Percentiles rank a stretch among this genome's conserved stretches.
Conservation (phyloP, 805 yeast species). For the Ogataea pini region DNA sequence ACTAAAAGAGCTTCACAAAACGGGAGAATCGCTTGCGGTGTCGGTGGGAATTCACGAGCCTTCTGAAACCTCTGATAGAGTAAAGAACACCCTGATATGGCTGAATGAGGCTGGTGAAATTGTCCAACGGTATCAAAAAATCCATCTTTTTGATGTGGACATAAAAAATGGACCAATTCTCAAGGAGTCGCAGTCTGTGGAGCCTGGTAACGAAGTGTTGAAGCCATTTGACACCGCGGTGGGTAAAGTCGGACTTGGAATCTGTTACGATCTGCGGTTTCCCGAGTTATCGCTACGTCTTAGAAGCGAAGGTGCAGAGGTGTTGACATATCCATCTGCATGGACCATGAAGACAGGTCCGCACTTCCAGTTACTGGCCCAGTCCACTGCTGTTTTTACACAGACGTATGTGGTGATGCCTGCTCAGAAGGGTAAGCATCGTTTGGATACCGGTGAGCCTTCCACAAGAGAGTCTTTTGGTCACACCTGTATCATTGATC, state of each 20-base stretch:
- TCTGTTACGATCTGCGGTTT: constrained; percentile 86
- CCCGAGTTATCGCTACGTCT: constrained; percentile 75
- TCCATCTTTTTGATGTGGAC: constrained; percentile 89
- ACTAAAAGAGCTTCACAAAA: constrained; percentile 41
- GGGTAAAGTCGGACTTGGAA: constrained; percentile 68
- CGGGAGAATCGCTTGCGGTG: constrained; percentile 54
- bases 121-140: constrained; percentile 70
- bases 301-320: constrained; percentile 69
- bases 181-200: constrained; percentile 76
- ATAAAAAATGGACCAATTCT: constrained; percentile 79
- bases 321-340: constrained; percentile 85
- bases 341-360: constrained; percentile 93
- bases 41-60: constrained; percentile 93
- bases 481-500: constrained; percentile 82
- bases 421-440: constrained; percentile 82
- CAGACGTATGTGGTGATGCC: constrained; percentile 89
- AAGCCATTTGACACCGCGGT: constrained; percentile 58
- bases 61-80: constrained; percentile 45
- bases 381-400: constrained; percentile 84
- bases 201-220: constrained; percentile 63
- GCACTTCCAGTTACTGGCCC: constrained; percentile 82
- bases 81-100: constrained; percentile 74
- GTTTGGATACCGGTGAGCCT: constrained; percentile 44
- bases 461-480: constrained; percentile 76
- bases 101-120: constrained; percentile 65